Evolutionary conservation across 2,329 filamentous ascomycete genomes (phyloP), one percentile per base, ranked within the genome.

Genomic region (Penicillium rolfsii): DNA sequence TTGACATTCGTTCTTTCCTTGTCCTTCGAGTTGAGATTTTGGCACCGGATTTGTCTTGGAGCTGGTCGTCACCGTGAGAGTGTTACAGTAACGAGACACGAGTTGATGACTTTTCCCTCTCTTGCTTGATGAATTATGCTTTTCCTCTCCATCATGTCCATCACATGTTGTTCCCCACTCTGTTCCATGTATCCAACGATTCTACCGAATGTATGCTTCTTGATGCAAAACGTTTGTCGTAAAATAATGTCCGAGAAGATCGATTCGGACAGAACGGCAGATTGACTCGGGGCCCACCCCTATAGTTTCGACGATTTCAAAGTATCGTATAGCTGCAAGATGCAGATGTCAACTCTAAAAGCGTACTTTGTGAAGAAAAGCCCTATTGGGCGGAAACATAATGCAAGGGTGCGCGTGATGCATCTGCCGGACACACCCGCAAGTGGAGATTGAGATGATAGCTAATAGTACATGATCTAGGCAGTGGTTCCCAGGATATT

Each of bases 41-140:
- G 22, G 22, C 19, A n/a, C 36, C 26, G 35, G n/a, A 22, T 33
- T 43, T 22, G 19, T 55, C 52, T 48, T 53, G 55, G 49, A 52
- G 56, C 55, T 57, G 59, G 52, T 57, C 57, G 64, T 62, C 48
- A 52, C 49, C 56, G 19, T 45, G 43, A 58, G 57, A 41, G 57
- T 61, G 60, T 48, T 57, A 57, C 58, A 64, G 48, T 66, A 64
- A 70, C 63, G 66, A 64, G 63, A 64, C 60, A 70, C 58, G 67
- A 68, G 41, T 57, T 67, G 57, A 70, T 57, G 67, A 70, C 60
- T 14, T 61, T 40, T 16, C 52, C 19, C 52, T 33, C 30, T 8
- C 22, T 35, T 24, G 4, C 33, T 26, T 53, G 30, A 35, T 50
- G 48, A 35, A 50, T 35, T 22, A 6, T 59, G 28, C 28, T 49